A percentile compares a stretch with the other conserved stretches of the same genome.
Evolutionary conservation across 495 filamentous ascomycete species (phyloP).

Genomic region (Xylaria nigripes): DNA sequence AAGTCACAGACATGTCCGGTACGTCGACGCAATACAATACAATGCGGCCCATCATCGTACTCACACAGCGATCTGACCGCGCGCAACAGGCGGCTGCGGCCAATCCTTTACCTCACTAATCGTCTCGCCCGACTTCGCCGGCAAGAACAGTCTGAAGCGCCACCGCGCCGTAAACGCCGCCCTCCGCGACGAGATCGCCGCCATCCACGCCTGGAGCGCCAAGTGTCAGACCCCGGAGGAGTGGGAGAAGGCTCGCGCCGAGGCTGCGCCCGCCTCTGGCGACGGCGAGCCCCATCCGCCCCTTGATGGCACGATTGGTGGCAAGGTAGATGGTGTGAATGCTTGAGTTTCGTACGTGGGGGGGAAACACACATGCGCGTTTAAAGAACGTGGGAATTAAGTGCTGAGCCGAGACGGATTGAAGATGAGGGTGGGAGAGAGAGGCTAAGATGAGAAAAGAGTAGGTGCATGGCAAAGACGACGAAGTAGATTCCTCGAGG

Average conservation of each 20-base stretch:
- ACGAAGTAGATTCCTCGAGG: not conserved
- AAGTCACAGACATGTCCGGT: conserved; percentile 93
- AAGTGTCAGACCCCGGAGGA: conserved; percentile 95
- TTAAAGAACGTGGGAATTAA: too few species aligned
- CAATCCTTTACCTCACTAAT: conserved; percentile 91
- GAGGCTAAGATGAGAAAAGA: not conserved
- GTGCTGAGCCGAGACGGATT: not conserved
- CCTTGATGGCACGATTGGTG: conserved; percentile 33
- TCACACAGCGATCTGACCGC: too few species aligned
- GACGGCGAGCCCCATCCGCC: conserved; percentile 23
- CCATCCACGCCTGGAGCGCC: conserved; percentile 97
- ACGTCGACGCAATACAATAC: conserved; percentile 20
- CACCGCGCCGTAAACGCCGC: conserved; percentile 83
- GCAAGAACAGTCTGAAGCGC: conserved; percentile 78
- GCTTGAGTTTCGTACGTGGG: conserved; percentile 15
- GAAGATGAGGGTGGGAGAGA: not conserved
- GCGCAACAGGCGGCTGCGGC: conserved; percentile 87
- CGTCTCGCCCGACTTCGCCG: conserved; percentile 77
- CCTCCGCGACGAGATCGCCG: conserved; percentile 85
- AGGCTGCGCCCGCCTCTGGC: conserved; percentile 12
- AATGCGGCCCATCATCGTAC: too few species aligned
- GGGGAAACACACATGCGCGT: not conserved
- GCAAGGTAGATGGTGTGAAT: conserved; percentile 34
- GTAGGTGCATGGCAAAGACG: not conserved
- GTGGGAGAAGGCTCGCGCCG: conserved; percentile 62